phyloP scores from a whole-genome alignment of 2,329 filamentous ascomycete species.

The Fusarium avenaceum region DNA sequence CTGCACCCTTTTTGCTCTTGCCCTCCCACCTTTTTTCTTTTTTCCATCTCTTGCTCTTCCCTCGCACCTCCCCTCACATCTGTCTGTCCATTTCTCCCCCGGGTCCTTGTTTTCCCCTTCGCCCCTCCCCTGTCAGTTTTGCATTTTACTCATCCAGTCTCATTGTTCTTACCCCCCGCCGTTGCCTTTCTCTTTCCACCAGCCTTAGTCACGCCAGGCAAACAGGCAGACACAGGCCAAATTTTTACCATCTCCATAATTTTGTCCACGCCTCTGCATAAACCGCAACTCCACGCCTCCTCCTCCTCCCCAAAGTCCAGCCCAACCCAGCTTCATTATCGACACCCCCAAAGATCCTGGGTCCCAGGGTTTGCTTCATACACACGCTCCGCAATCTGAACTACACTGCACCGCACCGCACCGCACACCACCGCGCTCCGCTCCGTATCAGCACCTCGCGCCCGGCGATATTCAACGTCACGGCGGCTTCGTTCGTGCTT shows the following conservation, averaged over 20 bases:
- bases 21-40: slow-evolving; percentile 34
- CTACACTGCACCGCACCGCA: slow-evolving; percentile 42
- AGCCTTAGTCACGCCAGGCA: slow-evolving; percentile 39
- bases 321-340: slow-evolving; percentile 55
- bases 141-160: slow-evolving; percentile 19
- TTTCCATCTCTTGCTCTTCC: slow-evolving; percentile 18
- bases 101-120: slow-evolving; percentile 48
- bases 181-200: slow-evolving; percentile 11
- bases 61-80: slow-evolving; percentile 31
- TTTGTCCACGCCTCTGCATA: slow-evolving; percentile 55
- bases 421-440: slow-evolving; percentile 43
- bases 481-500: slow-evolving; percentile 32
- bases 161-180: slow-evolving; percentile 40
- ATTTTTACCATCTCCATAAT: slow-evolving; percentile 45
- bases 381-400: slow-evolving; percentile 49
- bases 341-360: slow-evolving; percentile 57
- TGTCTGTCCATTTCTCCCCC: slow-evolving; percentile 20
- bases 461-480: slow-evolving; percentile 42
- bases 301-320: slow-evolving; percentile 51
- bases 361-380: slow-evolving; percentile 50
- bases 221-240: slow-evolving; percentile 36
- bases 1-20: slow-evolving; percentile 35
- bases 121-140: slow-evolving; percentile 39
- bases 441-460: slow-evolving; percentile 45
- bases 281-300: slow-evolving; percentile 57